These are phyloP conservation scores for Verticillium isaacii DNA, from an alignment of 2,329 filamentous ascomycete species.

Conservation along the genomic window DNA sequence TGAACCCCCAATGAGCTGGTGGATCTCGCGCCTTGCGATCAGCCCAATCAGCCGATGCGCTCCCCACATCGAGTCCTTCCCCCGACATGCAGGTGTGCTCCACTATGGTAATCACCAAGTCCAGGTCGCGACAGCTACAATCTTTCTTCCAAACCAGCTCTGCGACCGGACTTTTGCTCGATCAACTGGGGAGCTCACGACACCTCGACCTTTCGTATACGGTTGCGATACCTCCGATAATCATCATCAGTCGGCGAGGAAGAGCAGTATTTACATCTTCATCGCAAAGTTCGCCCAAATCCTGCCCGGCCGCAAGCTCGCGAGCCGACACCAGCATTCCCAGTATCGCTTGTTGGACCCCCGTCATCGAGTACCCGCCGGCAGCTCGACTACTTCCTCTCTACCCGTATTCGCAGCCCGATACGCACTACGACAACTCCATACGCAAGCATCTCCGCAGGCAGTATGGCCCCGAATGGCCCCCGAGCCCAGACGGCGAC, in stretches of 20 bases:
- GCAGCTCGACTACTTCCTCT: not conserved
- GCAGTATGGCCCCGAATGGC: constrained; percentile 1
- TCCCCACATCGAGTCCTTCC: not conserved
- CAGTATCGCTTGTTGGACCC: not conserved
- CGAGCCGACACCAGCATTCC: not conserved
- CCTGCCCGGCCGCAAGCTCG: not conserved
- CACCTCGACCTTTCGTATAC: not conserved
- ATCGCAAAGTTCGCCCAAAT: too few relatives aligned
- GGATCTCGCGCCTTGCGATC: not conserved
- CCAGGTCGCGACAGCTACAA: not conserved
- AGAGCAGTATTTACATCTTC: too few relatives aligned
- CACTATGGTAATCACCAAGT: not conserved
- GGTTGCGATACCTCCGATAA: not conserved
- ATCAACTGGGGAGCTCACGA: not conserved
- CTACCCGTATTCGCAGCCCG: not conserved
- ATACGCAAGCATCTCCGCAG: not conserved
- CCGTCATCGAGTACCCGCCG: not conserved
- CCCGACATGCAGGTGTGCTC: not conserved
- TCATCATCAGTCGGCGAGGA: too few relatives aligned
- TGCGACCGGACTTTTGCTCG: not conserved
- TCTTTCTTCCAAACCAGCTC: not conserved
- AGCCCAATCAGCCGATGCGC: not conserved
- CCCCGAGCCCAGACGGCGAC: not conserved
- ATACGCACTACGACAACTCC: not conserved
- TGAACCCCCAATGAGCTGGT: not conserved